Evolutionary conservation across 2,329 filamentous ascomycete genomes (phyloP), one percentile per base, ranked within the genome.

Genomic region (Neonectria ditissima): DNA sequence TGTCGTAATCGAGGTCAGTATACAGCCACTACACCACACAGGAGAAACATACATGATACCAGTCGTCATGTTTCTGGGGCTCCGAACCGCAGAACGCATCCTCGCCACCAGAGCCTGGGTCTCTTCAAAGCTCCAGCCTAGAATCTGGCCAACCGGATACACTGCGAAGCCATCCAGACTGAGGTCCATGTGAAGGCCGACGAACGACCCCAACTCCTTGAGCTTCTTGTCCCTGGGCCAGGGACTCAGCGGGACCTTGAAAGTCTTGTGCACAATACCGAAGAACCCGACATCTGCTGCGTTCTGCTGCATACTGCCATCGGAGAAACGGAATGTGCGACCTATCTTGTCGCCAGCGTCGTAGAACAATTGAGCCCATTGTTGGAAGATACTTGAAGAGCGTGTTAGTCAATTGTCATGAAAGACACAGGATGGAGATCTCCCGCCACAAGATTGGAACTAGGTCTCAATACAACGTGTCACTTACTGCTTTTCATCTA

Each of bases 361-460:
- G 20, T 59, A 68, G 5, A 69, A 69, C 3, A 69, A 59, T 20
- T 66, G 56, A 5, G 65, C 65, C 67, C 65, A 69, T 37, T 68
- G 65, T 28, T 55, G 47, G 10, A 68, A 64, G 2, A 55, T 69
- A 3, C 66, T 67, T 6, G 5, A 5, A 16, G 1, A 0, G 13
- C 7, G 4, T 30, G 34, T 14, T n/a, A 16, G 60, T 24, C 2
- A 3, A n/a, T 37, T 7, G n/a, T 4, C 7, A 3, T 5, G 6
- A 3, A 3, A 37, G 16, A n/a, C 34, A 34, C 14, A 14, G 1
- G 18, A 6, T 16, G 14, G 6, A 5, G 1, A 6, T 18, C 10
- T 4, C 5, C 20, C 10, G n/a, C 14, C 10, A 16, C 11, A 37
- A n/a, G n/a, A n/a, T n/a, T 37, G 5, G 14, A 37, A 37, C 16